Evolutionary conservation across 2,329 filamentous ascomycete genomes (phyloP), one percentile per base, ranked within the genome.

Genomic region (Stemphylium lycopersici): DNA sequence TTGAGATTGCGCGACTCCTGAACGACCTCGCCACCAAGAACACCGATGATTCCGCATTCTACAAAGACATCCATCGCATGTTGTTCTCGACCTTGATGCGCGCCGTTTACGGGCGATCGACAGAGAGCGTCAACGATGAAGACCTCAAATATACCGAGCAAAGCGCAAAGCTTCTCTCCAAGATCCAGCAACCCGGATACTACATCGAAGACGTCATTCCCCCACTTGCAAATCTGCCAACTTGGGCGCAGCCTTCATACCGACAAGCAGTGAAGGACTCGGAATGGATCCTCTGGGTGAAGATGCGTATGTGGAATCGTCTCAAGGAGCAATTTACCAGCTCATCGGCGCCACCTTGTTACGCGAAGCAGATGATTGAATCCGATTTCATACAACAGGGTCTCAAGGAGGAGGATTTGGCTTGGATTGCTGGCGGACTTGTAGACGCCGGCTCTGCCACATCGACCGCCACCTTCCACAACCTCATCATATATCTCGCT

Each of bases 1-100:
- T 75, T 45, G 77, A 80, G 59, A 61, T 69, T 0, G 78, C 78
- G 52, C 76, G 78, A 52, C 59, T 80, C 13, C 58, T 79, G 1
- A 68, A 59, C 49, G 75, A 79, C 42, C 46, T 79, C 1, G 55
- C 66, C 4, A 69, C 61, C 3, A 64, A 75, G 33, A 76, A 77
- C 42, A 55, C 53, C 0, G 61, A 70, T 24, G 57, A 71, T 12
- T 29, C 43, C 6, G 50, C 37, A 13, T 63, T 64, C 15, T 65
- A 63, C 29, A 36, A 49, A 18, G 58, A 66, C 39, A 48, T 62
- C 5, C 51, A 63, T 12, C 52, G 64, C 1, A 62, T 54, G 26
- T 46, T 63, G 0, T 51, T 54, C 0, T 59, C 55, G 3, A 51
- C 66, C 3, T 49, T 67, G 2, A 66, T 65, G 56, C 62, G 61